These are phyloP conservation scores for Huntiella savannae DNA, from an alignment of 2,329 filamentous ascomycete species.

Conservation along the genomic window DNA sequence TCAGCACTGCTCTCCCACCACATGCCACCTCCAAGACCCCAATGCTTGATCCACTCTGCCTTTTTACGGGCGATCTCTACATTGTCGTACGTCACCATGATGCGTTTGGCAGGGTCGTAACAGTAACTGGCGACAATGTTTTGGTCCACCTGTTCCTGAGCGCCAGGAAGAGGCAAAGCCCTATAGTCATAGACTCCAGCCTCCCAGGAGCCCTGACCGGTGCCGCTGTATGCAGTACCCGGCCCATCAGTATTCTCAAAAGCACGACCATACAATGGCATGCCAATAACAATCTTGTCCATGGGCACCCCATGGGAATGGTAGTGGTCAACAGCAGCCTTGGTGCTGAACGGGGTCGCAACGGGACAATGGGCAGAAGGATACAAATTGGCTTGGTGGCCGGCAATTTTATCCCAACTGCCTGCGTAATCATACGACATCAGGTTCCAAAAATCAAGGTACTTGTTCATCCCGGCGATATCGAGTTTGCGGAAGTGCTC, in stretches of 20 bases:
- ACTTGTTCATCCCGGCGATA: constrained; percentile 42
- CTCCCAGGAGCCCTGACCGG: constrained; percentile 71
- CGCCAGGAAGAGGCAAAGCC: constrained; percentile 50
- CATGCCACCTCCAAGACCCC: constrained; percentile 72
- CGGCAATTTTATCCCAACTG: constrained; percentile 52
- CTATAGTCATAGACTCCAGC: constrained; percentile 79
- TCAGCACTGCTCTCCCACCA: constrained; percentile 91
- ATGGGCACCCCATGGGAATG: constrained; percentile 40
- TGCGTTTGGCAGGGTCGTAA: constrained; percentile 43
- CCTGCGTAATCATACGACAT: constrained; percentile 87
- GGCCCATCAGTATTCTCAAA: constrained; percentile 63
- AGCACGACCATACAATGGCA: constrained; percentile 79
- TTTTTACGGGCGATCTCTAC: constrained; percentile 48
- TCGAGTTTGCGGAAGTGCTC: constrained; percentile 44
- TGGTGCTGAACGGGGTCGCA: constrained; percentile 61
- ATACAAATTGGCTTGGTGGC: constrained; percentile 68
- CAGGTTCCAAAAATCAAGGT: constrained; percentile 58
- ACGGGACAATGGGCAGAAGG: constrained; percentile 34
- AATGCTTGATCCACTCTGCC: constrained; percentile 47
- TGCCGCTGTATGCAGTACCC: constrained; percentile 48
- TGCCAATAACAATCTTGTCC: constrained; percentile 67
- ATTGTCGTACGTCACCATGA: constrained; percentile 66
- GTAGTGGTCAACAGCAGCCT: constrained; percentile 54
- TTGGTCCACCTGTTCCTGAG: constrained; percentile 43
- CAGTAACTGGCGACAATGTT: constrained; percentile 55